Base-by-base conservation (phyloP, 768 basidiomycete genomes). In the Mycena alexandri region DNA sequence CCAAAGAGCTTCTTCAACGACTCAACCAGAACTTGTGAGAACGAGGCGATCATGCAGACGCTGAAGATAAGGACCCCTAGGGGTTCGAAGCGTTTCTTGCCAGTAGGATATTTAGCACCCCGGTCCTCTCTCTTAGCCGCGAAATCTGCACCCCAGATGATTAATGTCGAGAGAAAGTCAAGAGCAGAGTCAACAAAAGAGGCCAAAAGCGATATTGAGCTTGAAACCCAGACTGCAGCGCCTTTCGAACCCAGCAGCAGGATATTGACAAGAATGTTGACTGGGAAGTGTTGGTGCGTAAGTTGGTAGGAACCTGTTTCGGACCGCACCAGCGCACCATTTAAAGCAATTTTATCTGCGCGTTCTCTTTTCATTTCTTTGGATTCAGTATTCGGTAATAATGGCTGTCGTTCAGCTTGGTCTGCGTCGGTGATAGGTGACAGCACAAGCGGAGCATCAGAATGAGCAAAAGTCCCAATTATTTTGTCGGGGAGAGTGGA, bases 31-130 rank as follows among this genome's bases (percentile, higher is more conserved):
- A 72, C 71, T 46, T 69, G 68, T 14, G 64, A 65, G 58, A 72
- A 72, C 8, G 68, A 69, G 6, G 71, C 68, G 19, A 72, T 67
- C 71, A 72, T 72, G 65, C 67, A 69, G 29, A 72, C 71, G n/a
- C 65, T 67, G 48, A 72, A 72, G 3, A 72, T 62, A 41, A 72
- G 64, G 16, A 72, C 71, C 2, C 71, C 71, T 24, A 72, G 65
- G 6, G 71, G 71, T 46, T 72, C 71, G 61, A 72, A 69, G 53
- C 71, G 71, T 56, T 69, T 69, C 42, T 69, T 69, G 36, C 71
- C 71, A 5, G 68, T 69, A 8, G 71, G 71, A 24, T 63, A 72
- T 64, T 67, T 72, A 14, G 64, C 16, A 21, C 62, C 43, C 8
- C 13, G 43, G 41, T 68, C 70, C 33, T 71, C 56, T n/a, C 64